Percentiles rank a stretch among this genome's conserved stretches.
Conservation (phyloP, 306 rosid species). For the Trichosanthes truncata region DNA sequence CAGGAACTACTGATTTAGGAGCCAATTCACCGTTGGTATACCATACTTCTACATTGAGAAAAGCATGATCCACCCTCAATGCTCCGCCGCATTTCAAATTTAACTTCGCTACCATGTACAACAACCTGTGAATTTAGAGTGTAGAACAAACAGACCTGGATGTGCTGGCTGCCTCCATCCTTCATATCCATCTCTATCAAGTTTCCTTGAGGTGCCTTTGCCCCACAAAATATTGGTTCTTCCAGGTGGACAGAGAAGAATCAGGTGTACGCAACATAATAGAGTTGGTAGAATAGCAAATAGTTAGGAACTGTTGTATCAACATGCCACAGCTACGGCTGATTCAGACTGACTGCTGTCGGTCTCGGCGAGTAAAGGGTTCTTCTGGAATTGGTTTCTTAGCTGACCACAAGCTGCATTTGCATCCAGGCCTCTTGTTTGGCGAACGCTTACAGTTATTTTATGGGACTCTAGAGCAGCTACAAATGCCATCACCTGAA, state of each 20-base stretch:
- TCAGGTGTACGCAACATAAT: not conserved
- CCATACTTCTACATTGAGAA: not conserved
- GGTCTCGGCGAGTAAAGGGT: slow-evolving; percentile 46
- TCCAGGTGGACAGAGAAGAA: not conserved
- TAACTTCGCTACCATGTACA: not conserved
- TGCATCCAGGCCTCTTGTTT: slow-evolving; percentile 92
- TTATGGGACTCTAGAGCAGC: slow-evolving; percentile 62
- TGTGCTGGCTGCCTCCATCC: not conserved
- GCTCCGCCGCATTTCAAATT: not conserved
- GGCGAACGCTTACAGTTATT: slow-evolving; percentile 67
- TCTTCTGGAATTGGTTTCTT: slow-evolving; percentile 74
- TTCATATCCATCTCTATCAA: slow-evolving; percentile 14
- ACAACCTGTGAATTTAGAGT: not conserved
- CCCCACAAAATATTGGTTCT: not conserved
- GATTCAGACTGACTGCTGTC: slow-evolving; percentile 33
- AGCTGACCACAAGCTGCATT: slow-evolving; percentile 99
- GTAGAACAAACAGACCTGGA: not conserved
- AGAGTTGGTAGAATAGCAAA: slow-evolving; percentile 3
- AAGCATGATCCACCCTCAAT: not conserved
- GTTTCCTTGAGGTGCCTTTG: slow-evolving; percentile 8
- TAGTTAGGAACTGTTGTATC: slow-evolving; percentile 16
- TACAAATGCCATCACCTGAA: slow-evolving; percentile 65
- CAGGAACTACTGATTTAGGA: not conserved
- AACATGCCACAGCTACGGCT: slow-evolving; percentile 52
- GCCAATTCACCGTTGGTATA: not conserved